Conservation (phyloP, 73 alveolate species). For the Paramecium primaurelia region DNA sequence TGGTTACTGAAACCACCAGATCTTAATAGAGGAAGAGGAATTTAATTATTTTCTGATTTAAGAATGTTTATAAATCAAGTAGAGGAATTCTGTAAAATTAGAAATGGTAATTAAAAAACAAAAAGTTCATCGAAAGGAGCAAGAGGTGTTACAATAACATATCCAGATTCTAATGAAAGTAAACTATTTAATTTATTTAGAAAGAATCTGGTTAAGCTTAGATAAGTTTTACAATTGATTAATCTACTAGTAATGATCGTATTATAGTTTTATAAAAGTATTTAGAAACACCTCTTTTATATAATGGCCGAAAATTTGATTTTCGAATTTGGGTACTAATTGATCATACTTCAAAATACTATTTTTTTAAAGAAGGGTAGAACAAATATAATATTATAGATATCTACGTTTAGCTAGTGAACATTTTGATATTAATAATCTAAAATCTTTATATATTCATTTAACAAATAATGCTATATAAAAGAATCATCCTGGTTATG, state of each 20-base stretch:
- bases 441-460: conserved; percentile 69
- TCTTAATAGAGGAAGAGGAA: conserved; percentile 62
- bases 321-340: conserved; percentile 28
- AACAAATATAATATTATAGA: background rate
- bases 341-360: conserved; percentile 31
- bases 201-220: background rate
- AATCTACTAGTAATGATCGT: background rate
- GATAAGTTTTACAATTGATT: conserved; percentile 15
- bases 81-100: conserved; percentile 30
- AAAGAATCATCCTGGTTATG: conserved; percentile 72
- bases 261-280: conserved; percentile 21
- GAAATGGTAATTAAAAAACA: background rate
- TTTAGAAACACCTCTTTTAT: conserved; percentile 15
- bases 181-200: background rate
- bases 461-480: conserved; percentile 80
- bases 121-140: background rate
- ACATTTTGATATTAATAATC: conserved; percentile 42
- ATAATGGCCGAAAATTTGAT: conserved; percentile 20
- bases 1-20: conserved; percentile 62
- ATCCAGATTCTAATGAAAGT: conserved; percentile 19
- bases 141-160: background rate
- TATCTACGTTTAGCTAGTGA: conserved; percentile 31
- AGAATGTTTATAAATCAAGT: background rate
- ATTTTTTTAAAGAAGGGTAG: conserved; percentile 49
- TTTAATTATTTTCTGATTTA: conserved; percentile 33